Evolutionary conservation across 2,329 filamentous ascomycete genomes (phyloP).

Genomic region (Fusarium sp.): DNA sequence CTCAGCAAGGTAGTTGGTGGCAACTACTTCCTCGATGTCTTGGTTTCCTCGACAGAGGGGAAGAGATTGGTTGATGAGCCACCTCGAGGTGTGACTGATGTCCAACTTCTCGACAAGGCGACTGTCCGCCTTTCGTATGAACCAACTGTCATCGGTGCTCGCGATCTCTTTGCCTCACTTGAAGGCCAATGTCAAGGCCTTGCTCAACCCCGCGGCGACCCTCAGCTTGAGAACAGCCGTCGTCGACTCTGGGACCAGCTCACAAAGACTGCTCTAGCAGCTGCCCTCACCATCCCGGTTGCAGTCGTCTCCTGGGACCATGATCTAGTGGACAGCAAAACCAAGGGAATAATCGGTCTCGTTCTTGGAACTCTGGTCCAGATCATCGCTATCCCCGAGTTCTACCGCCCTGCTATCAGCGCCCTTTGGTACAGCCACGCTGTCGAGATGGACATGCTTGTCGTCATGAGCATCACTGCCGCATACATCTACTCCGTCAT

Average conservation of each 20-base stretch:
- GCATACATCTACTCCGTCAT: constrained; percentile 64
- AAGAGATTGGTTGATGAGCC: constrained; percentile 30
- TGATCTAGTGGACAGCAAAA: constrained; percentile 34
- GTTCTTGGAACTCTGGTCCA: constrained; percentile 65
- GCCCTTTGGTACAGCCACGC: constrained; percentile 58
- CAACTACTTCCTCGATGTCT: constrained; percentile 48
- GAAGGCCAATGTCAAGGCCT: constrained; percentile 39
- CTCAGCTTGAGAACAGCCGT: constrained; percentile 46
- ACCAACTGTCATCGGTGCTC: constrained; percentile 49
- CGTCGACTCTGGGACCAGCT: constrained; percentile 49
- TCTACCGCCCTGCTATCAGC: constrained; percentile 62
- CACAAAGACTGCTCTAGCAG: constrained; percentile 48
- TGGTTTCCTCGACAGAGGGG: constrained; percentile 36
- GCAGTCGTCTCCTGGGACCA: constrained; percentile 50
- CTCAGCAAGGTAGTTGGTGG: constrained; percentile 42
- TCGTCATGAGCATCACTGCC: constrained; percentile 65
- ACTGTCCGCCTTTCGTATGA: constrained; percentile 51
- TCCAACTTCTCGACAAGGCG: constrained; percentile 46
- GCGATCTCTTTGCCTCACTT: constrained; percentile 44
- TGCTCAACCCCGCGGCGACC: constrained; percentile 50
- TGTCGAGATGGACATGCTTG: constrained; percentile 69
- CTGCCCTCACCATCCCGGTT: constrained; percentile 50
- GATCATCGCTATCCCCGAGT: constrained; percentile 59
- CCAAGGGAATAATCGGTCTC: constrained; percentile 51
- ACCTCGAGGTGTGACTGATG: constrained; percentile 45